Evolutionary conservation across 192 early-diverging fungal genomes (phyloP).

Genomic region (Mortierella antarctica): DNA sequence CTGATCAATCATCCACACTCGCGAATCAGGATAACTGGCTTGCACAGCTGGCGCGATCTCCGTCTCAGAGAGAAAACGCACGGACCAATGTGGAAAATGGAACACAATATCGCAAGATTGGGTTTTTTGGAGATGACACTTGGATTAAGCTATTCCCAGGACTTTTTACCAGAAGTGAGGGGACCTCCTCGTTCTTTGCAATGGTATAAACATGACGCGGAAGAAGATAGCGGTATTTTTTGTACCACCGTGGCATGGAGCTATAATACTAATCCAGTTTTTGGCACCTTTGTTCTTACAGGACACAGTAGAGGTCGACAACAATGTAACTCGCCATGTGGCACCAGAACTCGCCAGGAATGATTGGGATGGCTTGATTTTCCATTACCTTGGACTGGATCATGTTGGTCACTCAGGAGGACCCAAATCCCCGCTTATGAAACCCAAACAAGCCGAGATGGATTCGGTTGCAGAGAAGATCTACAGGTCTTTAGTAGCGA

Average conservation of each 20-base stretch:
- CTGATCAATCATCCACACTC: slow-evolving; percentile 69
- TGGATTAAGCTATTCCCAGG: slow-evolving; percentile 91
- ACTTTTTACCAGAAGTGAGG: slow-evolving; percentile 68
- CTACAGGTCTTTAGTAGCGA: slow-evolving; percentile 48
- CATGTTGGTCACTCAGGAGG: slow-evolving; percentile 84
- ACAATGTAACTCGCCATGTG: slow-evolving; percentile 78
- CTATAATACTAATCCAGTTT: neutral
- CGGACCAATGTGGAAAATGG: slow-evolving; percentile 5
- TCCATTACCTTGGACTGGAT: slow-evolving; percentile 87
- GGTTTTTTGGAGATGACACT: slow-evolving; percentile 95
- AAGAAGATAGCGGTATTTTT: neutral
- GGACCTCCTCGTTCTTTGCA: slow-evolving; percentile 74
- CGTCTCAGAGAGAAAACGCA: slow-evolving; percentile 6
- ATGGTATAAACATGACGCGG: slow-evolving; percentile 53
- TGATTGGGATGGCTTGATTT: slow-evolving; percentile 79
- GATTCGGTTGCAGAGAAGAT: slow-evolving; percentile 70
- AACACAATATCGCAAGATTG: slow-evolving; percentile 56
- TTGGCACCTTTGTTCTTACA: slow-evolving; percentile 53
- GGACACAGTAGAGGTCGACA: slow-evolving; percentile 82
- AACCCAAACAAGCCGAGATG: slow-evolving; percentile 82
- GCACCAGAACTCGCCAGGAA: slow-evolving; percentile 60
- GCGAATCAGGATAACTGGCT: slow-evolving; percentile 82
- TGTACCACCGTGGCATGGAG: neutral
- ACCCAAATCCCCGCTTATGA: slow-evolving; percentile 75
- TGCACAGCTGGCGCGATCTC: slow-evolving; percentile 60